Base-by-base conservation (phyloP, 768 basidiomycete species). In the Pleurotus tuoliensis region DNA sequence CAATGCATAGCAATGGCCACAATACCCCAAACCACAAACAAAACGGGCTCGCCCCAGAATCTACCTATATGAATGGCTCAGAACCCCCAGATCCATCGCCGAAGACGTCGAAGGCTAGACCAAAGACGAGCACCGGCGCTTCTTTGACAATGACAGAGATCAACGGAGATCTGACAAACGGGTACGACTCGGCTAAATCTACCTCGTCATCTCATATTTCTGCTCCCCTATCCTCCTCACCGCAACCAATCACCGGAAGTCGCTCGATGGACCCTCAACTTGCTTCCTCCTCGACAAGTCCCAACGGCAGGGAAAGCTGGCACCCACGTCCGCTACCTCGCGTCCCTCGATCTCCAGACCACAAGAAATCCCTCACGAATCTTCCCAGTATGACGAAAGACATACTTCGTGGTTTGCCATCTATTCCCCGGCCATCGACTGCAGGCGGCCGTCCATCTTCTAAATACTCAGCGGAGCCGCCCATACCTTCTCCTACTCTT, bases 131-230 rank as follows among this genome's bases (percentile, higher is more conserved):
- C n/a, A 43, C 34, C 25, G 39, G 51, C 12, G 12, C 27, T 12
- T 53, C 51, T 12, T 27, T 53, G 15, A 20, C 51, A 15, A 53
- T 53, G 51, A 53, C 51, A 15, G 51, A 53, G 24, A 20, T 53
- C 11, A 53, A 53, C 25, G 51, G 51, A 12, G 51, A 53, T 16
- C 18, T 27, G 12, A 47, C 43, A 3, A 55, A 55, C 40, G 45
- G 54, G 11, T 47, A 55, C 43, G 54, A 53, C 13, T 58, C 62
- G 12, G 55, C 55, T 44, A 43, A 50, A 2, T 59, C 62, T 3
- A 66, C 70, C 0, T 69, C 50, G 7, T 55, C 70, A 0, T 71
- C 71, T 7, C 65, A 66, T 16, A 66, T 65, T 43, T 66, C 69
- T 6, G 58, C 61, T 20, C 63, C 69, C 1, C 49, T 61, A 39